Evolutionary conservation across 148 eudicot species (phyloP), one percentile per base, ranked within the genome.

Genomic region (Polygonum maritimum): DNA sequence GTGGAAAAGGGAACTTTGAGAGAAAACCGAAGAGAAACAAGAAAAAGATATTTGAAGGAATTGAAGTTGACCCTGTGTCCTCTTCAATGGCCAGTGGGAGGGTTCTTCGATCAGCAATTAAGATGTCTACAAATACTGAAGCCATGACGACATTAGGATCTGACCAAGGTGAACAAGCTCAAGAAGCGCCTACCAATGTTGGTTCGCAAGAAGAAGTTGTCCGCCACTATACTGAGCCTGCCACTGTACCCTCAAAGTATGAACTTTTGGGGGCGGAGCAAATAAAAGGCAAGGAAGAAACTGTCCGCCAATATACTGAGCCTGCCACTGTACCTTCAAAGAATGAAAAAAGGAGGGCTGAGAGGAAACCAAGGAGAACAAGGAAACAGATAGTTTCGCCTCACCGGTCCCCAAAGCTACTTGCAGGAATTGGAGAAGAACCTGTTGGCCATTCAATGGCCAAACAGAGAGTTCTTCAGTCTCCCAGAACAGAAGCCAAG

Each of bases 21-120:
- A 87, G 78, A 72, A 88, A 83, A 75, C 48, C 82, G 55, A 83
- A 84, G 62, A 85, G 77, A 81, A 85, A 83, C 22, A 78, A 75
- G 63, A 80, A 77, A 18, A 36, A 7, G 41, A 41, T 82, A 60
- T 75, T 84, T 62, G 80, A 75, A 31, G 88, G 87, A 60, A 39
- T 77, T 52, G 79, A 75, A 33, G 85, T 80, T 44, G 80, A 82
- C 60, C 73, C 73, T 14, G 72, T 45, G 35, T 21, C 31, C 69
- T 75, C 52, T 71, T 45, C 83, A 78, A 80, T 55, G 78, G 49
- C 81, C 69, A 82, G 73, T n/a, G 82, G 83, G 38, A 78, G 74
- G 55, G 79, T 78, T 79, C 83, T 58, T 45, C 85, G 67, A 48
- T 83, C 87, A 82, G 69, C 81, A 26, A 79, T 26, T 36, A 82